Evolutionary conservation across 176 grass and related monocot genomes (phyloP).

Genomic region (Rhynchospora breviuscula): DNA sequence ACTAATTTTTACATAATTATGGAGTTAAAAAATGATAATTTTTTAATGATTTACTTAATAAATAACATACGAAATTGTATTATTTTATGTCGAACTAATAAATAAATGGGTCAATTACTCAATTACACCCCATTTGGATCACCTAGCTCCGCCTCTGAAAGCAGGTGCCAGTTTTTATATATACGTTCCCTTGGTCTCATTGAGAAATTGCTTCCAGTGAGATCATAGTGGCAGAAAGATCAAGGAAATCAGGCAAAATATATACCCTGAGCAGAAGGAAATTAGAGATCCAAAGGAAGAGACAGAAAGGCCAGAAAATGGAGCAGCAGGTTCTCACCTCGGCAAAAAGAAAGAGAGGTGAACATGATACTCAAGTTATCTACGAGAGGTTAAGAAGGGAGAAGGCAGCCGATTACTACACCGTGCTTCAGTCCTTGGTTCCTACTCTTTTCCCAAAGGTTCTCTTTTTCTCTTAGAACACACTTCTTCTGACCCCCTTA

Average conservation of each 20-base stretch:
- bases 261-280: neutral
- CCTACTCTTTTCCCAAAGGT: conserved; percentile 51
- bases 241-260: neutral
- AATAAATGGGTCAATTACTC: no score
- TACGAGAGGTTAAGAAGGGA: conserved; percentile 29
- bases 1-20: no score
- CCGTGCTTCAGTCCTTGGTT: conserved; percentile 34
- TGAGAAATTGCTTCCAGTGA: neutral
- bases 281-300: neutral
- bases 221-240: neutral
- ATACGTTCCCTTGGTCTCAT: no score
- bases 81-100: no score
- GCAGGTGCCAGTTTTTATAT: no score
- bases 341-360: neutral
- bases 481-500: neutral
- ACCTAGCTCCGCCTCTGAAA: no score
- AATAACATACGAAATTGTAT: no score
- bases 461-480: neutral
- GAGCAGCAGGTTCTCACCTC: neutral
- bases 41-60: no score
- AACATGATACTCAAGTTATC: conserved; percentile 11
- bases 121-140: no score
- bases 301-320: neutral
- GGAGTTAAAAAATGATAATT: no score
- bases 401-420: conserved; percentile 35